Evolutionary conservation across 805 yeast genomes (phyloP).

Genomic region (Pichia phayaonensis): DNA sequence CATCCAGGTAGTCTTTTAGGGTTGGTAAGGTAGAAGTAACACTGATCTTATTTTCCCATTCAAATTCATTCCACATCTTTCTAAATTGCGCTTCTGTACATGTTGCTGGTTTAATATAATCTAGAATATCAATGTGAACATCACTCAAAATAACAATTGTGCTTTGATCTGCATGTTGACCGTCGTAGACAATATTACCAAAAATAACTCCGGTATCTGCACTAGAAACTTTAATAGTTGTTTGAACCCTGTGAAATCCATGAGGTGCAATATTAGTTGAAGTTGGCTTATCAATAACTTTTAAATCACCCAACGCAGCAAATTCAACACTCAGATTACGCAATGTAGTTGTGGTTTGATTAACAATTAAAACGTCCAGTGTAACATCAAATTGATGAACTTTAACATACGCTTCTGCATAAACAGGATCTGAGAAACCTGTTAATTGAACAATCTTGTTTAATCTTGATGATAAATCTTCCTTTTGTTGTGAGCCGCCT

Average conservation of each 20-base stretch:
- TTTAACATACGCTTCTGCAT: slow-evolving; percentile 93
- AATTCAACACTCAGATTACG: slow-evolving; percentile 90
- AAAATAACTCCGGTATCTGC: slow-evolving; percentile 98
- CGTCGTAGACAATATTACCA: slow-evolving; percentile 95
- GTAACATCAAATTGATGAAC: slow-evolving; percentile 97
- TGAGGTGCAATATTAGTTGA: slow-evolving; percentile 94
- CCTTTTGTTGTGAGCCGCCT: slow-evolving; percentile 42
- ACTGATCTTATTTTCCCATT: slow-evolving; percentile 97
- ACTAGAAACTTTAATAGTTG: slow-evolving; percentile 88
- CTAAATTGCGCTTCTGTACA: slow-evolving; percentile 88
- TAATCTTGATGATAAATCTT: slow-evolving; percentile 66
- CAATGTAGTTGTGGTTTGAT: slow-evolving; percentile 87
- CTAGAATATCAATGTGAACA: slow-evolving; percentile 94
- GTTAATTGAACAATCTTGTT: slow-evolving; percentile 87
- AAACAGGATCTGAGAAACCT: slow-evolving; percentile 97
- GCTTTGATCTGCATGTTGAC: slow-evolving; percentile 84
- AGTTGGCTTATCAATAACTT: slow-evolving; percentile 86
- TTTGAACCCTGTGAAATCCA: slow-evolving; percentile 84
- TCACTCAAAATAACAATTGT: slow-evolving; percentile 89
- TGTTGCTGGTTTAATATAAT: slow-evolving; percentile 91
- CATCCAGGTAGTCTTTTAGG: slow-evolving; percentile 71
- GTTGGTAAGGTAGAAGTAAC: slow-evolving; percentile 62
- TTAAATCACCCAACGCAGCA: slow-evolving; percentile 92
- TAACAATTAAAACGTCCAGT: slow-evolving; percentile 85
- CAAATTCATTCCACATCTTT: slow-evolving; percentile 98